phyloP scores from a whole-genome alignment of 345 rosid species.

The Clarkia xantiana region DNA sequence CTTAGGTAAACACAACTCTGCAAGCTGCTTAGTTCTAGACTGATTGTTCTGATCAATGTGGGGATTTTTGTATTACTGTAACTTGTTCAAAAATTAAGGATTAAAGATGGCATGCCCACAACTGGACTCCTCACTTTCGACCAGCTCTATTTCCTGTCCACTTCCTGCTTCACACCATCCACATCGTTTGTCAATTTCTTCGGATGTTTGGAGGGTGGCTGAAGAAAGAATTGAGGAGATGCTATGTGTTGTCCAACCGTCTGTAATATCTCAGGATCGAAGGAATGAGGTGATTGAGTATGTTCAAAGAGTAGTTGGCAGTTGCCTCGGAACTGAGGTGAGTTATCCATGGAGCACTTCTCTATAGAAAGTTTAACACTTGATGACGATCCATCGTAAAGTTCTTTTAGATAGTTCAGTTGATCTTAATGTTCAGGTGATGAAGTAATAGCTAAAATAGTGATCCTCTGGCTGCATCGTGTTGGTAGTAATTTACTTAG shows the following conservation, averaged over 20 bases:
- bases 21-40: no score
- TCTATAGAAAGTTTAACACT: no score
- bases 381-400: no score
- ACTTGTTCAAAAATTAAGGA: no score
- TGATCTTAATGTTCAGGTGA: not conserved
- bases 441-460: no score
- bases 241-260: conserved; percentile 49
- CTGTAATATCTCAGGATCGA: conserved; percentile 43
- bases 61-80: no score
- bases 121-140: conserved; percentile 21
- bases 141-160: conserved; percentile 8
- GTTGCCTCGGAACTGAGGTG: conserved; percentile 55
- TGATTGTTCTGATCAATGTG: no score
- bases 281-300: conserved; percentile 51
- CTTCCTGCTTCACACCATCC: conserved; percentile 19
- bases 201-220: conserved; percentile 53
- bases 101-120: conserved; percentile 41
- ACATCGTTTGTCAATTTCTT: conserved; percentile 28
- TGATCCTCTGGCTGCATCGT: no score
- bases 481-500: no score
- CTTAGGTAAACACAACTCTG: no score
- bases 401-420: not conserved
- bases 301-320: conserved; percentile 36
- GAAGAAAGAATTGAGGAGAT: conserved; percentile 71
- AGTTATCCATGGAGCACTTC: conserved; percentile 8